Percentiles rank a stretch among this genome's conserved stretches.
These are phyloP conservation scores for Bipolaris cookei DNA, from an alignment of 2,329 filamentous ascomycete genomes.

Conservation along the genomic window DNA sequence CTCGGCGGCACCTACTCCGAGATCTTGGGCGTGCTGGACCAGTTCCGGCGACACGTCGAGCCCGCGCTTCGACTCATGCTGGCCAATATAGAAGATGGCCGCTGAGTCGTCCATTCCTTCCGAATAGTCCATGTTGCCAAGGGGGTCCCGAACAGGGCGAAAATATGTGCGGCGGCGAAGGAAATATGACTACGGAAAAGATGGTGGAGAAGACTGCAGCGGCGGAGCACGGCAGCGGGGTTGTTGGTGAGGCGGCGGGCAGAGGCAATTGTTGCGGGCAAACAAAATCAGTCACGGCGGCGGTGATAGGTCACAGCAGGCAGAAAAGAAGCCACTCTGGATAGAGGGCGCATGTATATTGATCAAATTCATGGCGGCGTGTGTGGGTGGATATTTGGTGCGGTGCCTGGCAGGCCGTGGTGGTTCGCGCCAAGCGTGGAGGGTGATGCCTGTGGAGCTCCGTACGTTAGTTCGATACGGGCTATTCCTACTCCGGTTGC, in stretches of 20 bases:
- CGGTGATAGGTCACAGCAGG: neutral
- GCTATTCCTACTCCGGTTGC: slow-evolving; percentile 3
- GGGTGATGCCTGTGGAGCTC: slow-evolving; percentile 16
- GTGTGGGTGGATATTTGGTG: slow-evolving; percentile 14
- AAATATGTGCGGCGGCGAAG: neutral
- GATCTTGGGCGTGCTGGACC: slow-evolving; percentile 70
- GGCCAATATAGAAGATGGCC: slow-evolving; percentile 71
- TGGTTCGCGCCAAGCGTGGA: slow-evolving; percentile 18
- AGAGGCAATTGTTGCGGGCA: slow-evolving; percentile 6
- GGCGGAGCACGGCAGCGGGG: slow-evolving; percentile 20
- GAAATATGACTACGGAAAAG: slow-evolving; percentile 7
- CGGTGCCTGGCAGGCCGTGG: slow-evolving; percentile 19
- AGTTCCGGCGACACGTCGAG: slow-evolving; percentile 68
- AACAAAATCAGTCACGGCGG: neutral
- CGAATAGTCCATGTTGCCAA: slow-evolving; percentile 38
- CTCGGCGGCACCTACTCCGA: slow-evolving; percentile 63
- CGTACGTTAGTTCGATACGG: too few species aligned
- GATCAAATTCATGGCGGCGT: slow-evolving; percentile 13
- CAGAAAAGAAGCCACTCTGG: slow-evolving; percentile 8
- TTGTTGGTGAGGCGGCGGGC: slow-evolving; percentile 14
- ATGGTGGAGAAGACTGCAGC: slow-evolving; percentile 1
- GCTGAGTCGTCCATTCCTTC: slow-evolving; percentile 45
- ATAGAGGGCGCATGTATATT: slow-evolving; percentile 7
- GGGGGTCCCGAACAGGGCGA: neutral
- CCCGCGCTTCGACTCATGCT: slow-evolving; percentile 71